Percentiles rank a stretch among this genome's conserved stretches.
These are phyloP conservation scores for Triticum monococcum DNA, from an alignment of 176 grass and related monocot genomes.

Conservation along the genomic window DNA sequence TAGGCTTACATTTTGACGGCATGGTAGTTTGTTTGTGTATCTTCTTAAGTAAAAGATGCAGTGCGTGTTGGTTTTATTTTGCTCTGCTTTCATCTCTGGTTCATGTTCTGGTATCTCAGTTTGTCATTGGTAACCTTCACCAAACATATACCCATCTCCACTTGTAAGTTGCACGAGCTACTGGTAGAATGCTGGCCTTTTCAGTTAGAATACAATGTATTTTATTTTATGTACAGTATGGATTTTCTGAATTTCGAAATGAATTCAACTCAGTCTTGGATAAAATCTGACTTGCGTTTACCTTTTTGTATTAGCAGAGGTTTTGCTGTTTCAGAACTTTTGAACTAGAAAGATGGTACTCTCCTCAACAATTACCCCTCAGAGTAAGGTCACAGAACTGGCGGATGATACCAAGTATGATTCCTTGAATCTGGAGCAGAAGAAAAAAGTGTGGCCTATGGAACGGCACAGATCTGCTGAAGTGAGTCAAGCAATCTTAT, in stretches of 20 bases:
- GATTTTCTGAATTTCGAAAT: not conserved
- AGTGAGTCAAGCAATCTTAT: constrained; percentile 29
- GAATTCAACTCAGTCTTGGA: not conserved
- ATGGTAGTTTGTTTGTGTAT: not conserved
- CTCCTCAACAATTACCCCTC: not conserved
- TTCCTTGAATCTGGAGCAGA: constrained; percentile 47
- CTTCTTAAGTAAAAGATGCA: not conserved
- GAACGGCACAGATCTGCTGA: constrained; percentile 63
- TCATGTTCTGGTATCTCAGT: constrained; percentile 1
- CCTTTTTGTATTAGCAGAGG: not conserved
- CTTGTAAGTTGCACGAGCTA: not conserved
- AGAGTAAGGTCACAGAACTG: constrained; percentile 27
- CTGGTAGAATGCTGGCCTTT: not conserved
- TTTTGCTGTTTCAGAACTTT: not conserved
- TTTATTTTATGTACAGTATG: not conserved
- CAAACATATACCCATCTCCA: not conserved
- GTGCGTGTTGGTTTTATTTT: not conserved
- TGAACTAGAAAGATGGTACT: constrained; percentile 38
- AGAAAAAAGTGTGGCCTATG: constrained; percentile 40
- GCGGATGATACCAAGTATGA: constrained; percentile 29
- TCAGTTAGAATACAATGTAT: constrained; percentile 8
- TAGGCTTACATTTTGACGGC: not conserved
- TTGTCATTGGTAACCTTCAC: not conserved
- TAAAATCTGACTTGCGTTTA: constrained; percentile 12
- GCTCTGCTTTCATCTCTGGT: constrained; percentile 10